Evolutionary conservation across 805 yeast species (phyloP).

Genomic region (Wickerhamiella azymoides): DNA sequence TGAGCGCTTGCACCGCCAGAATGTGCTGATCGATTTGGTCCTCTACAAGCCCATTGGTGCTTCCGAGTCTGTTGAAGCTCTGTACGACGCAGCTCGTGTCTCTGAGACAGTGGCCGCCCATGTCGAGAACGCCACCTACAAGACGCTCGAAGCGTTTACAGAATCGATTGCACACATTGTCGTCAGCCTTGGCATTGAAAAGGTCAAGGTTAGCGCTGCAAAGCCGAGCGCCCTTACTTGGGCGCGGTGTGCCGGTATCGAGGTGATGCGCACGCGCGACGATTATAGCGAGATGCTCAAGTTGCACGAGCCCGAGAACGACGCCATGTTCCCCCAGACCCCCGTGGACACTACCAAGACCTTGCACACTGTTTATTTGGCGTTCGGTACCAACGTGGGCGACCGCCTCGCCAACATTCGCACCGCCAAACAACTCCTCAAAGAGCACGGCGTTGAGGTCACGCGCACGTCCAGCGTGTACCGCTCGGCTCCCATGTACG

Average conservation of each 20-base stretch:
- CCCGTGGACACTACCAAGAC: slow-evolving; percentile 8
- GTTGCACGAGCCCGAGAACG: background rate
- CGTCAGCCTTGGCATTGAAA: slow-evolving; percentile 29
- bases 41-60: slow-evolving; percentile 30
- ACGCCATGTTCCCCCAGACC: slow-evolving; percentile 16
- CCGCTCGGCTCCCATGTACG: slow-evolving; percentile 88
- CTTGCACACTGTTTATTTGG: slow-evolving; percentile 50
- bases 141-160: slow-evolving; percentile 88
- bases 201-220: slow-evolving; percentile 47
- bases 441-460: slow-evolving; percentile 33
- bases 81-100: slow-evolving; percentile 29
- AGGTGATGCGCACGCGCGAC: slow-evolving; percentile 36
- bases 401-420: slow-evolving; percentile 49
- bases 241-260: slow-evolving; percentile 85
- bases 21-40: slow-evolving; percentile 43
- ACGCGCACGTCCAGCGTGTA: slow-evolving; percentile 61
- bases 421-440: slow-evolving; percentile 38
- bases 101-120: slow-evolving; percentile 40
- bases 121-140: slow-evolving; percentile 69
- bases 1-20: slow-evolving; percentile 73
- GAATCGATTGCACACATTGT: slow-evolving; percentile 51
- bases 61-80: slow-evolving; percentile 12
- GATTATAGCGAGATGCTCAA: slow-evolving; percentile 26
- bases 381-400: slow-evolving; percentile 85
- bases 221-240: slow-evolving; percentile 82